phyloP scores from a whole-genome alignment of 352 stramenopile genomes.

The Phytophthora boehmeriae region DNA sequence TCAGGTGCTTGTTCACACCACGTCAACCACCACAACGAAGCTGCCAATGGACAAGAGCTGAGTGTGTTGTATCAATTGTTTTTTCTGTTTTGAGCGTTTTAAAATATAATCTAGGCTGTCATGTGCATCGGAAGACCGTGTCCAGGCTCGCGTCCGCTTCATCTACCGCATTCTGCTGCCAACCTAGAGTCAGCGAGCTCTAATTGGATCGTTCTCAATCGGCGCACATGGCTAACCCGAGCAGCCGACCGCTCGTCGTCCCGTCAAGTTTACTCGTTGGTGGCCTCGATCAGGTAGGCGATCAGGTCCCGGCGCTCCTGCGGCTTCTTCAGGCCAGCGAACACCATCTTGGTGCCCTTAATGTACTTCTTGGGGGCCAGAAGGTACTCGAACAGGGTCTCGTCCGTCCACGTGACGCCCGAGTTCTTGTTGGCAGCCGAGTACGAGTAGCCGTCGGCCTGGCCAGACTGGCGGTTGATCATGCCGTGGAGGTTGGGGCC shows the following conservation, averaged over 20 bases:
- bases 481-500: slow-evolving; percentile 98
- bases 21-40: too few relatives aligned
- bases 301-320: slow-evolving; percentile 98
- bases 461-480: slow-evolving; percentile 96
- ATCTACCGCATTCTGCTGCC: not conserved
- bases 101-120: slow-evolving; percentile 45
- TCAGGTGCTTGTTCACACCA: too few relatives aligned
- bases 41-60: not conserved
- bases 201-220: slow-evolving; percentile 1
- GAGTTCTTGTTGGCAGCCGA: slow-evolving; percentile 99
- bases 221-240: slow-evolving; percentile 2
- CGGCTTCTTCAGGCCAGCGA: slow-evolving; percentile 99
- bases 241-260: slow-evolving; percentile 9
- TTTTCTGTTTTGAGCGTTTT: slow-evolving; percentile 25
- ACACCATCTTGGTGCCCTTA: slow-evolving; percentile 99
- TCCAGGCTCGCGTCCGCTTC: slow-evolving; percentile 5
- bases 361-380: slow-evolving; percentile 99
- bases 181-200: not conserved
- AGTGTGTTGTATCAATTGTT: slow-evolving; percentile 18
- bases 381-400: slow-evolving; percentile 99
- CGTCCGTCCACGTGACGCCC: slow-evolving; percentile 95
- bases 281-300: slow-evolving; percentile 96
- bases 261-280: slow-evolving; percentile 23
- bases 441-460: slow-evolving; percentile 98
- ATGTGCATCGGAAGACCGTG: slow-evolving; percentile 8